These are phyloP conservation scores for Fusarium anthophilum DNA, from an alignment of 2,329 filamentous ascomycete species.

Conservation along the genomic window DNA sequence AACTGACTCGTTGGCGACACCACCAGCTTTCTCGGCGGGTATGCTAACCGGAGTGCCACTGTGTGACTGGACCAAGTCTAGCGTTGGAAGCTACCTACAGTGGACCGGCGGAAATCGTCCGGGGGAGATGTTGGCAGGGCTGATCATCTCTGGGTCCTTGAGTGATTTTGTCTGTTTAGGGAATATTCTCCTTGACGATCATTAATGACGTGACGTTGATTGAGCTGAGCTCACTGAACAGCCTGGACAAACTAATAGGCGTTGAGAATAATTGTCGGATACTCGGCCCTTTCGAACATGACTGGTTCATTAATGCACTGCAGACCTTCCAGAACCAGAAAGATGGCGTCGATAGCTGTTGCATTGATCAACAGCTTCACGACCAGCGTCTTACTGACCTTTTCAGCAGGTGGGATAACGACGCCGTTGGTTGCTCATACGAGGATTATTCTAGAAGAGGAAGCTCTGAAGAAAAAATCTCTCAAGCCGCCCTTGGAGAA, in stretches of 20 bases:
- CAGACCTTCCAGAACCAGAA: background rate
- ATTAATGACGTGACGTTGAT: background rate
- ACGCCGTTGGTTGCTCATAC: background rate
- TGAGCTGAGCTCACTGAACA: background rate
- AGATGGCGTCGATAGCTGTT: background rate
- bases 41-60: background rate
- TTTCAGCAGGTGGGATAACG: background rate
- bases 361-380: background rate
- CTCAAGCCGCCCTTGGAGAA: background rate
- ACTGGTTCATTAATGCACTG: background rate
- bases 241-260: rapidly evolving
- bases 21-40: background rate
- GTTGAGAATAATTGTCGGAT: background rate
- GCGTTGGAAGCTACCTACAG: background rate
- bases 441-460: constrained; percentile 2
- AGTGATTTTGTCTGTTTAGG: background rate
- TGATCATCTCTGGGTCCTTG: background rate
- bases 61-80: background rate
- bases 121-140: background rate
- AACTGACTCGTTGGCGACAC: constrained; percentile 11
- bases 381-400: background rate
- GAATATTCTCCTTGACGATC: background rate
- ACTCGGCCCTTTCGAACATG: background rate
- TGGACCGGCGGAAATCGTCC: background rate
- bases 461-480: background rate